Base-by-base conservation (phyloP, 768 basidiomycete species). In the Agaricus sinodeliciosus region DNA sequence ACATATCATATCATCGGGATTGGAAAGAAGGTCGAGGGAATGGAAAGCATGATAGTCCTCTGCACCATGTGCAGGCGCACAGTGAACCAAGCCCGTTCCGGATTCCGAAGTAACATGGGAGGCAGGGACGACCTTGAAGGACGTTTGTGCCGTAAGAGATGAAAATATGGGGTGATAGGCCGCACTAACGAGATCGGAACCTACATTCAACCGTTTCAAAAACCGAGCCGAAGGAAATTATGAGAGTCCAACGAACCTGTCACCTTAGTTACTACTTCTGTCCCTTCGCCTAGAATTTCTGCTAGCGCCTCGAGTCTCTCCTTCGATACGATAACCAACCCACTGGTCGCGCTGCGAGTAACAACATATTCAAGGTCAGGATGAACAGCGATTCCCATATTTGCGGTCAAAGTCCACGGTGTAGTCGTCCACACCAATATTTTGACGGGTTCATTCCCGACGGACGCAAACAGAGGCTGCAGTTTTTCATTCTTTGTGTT, bases 381-480 rank as follows among this genome's bases (percentile, higher is more conserved):
- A 59, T 94, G 77, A 3, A 95, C 84, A 4, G 93, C 89, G 43
- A 98, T 89, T n/a, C 85, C 94, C 88, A 94, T 92, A 62, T 99
- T 98, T 1, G 92, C 90, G 4, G 90, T 92, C 43, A 98, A 70
- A 3, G 92, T 98, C 95, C 95, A 99, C 1, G 95, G 90, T 0
- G 95, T 98, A 3, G 95, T 98, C 2, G 95, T 98, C 95, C 95
- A 99, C 3, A 95, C 87, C 15, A 93, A 71, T 9, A 96, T 60
- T 26, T 76, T 74, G 9, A 85, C 67, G 2, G 67, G 64, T 11
- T 62, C 58, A 3, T 45, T 60, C 15, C 58, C 63, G 2, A 62
- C 58, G 8, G 31, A 31, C 11, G 31, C 31, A 6, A 77, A 48
- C 13, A 74, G 54, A 13, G 69, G 53, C 19, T 64, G 67, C 43